phyloP scores from a whole-genome alignment of 495 filamentous ascomycete species.

The Penicilliopsis zonata region DNA sequence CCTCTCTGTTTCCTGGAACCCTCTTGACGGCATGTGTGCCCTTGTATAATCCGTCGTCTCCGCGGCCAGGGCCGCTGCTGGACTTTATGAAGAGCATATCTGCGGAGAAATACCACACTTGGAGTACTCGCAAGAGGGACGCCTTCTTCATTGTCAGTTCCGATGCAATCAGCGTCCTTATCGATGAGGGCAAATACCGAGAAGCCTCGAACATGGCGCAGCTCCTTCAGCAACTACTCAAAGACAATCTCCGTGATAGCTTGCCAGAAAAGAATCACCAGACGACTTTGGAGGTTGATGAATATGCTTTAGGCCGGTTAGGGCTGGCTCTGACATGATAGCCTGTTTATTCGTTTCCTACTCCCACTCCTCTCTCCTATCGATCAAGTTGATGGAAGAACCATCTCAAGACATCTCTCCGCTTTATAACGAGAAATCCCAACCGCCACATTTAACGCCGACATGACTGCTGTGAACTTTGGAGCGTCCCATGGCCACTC shows the following conservation, averaged over 20 bases:
- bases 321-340: too few species aligned
- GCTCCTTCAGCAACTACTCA: slow-evolving; percentile 19
- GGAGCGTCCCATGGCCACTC: too few species aligned
- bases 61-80: slow-evolving; percentile 20
- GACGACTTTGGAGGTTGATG: slow-evolving; percentile 10
- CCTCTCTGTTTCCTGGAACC: slow-evolving; percentile 12
- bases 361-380: too few species aligned
- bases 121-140: slow-evolving; percentile 11
- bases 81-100: slow-evolving; percentile 11
- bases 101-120: slow-evolving; percentile 7
- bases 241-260: slow-evolving; percentile 7
- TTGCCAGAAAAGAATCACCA: slow-evolving; percentile 2
- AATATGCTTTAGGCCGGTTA: slow-evolving; percentile 9
- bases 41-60: slow-evolving; percentile 24
- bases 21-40: slow-evolving; percentile 13
- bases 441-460: too few species aligned
- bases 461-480: too few species aligned
- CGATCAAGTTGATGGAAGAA: too few species aligned
- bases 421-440: too few species aligned
- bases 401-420: too few species aligned
- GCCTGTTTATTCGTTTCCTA: too few species aligned
- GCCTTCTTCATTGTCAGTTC: slow-evolving; percentile 17
- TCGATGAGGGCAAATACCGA: slow-evolving; percentile 16
- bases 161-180: slow-evolving; percentile 23
- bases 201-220: slow-evolving; percentile 19